Base-by-base conservation (phyloP, 371 early-diverging fungal species). In the Homolaphlyctis polyrhiza region DNA sequence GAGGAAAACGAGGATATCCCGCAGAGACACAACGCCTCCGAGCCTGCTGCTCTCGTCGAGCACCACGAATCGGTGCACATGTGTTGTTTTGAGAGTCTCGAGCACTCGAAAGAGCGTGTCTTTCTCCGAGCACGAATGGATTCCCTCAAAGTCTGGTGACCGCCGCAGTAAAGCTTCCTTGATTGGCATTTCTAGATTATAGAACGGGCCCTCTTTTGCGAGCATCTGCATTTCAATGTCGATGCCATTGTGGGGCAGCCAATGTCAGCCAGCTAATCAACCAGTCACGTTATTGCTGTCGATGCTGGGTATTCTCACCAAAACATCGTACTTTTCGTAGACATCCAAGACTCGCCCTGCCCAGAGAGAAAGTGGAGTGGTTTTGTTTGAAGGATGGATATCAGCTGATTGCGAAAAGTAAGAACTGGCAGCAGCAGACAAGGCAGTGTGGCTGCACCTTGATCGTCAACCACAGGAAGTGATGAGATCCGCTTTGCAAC, bases 281-380 rank as follows among this genome's bases (percentile, higher is more conserved):
- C n/a, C n/a, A n/a, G n/a, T n/a, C n/a, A n/a, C n/a, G n/a, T n/a
- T n/a, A n/a, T n/a, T n/a, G n/a, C n/a, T n/a, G n/a, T n/a, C n/a
- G n/a, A n/a, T n/a, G n/a, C n/a, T n/a, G n/a, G n/a, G n/a, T n/a
- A 62, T n/a, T 34, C 79, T 64, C 84, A 94, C 90, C 86, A 95
- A 87, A 32, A 95, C 91, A 78, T 97, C 97, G 23, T 91, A 90
- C 34, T 93, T 90, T 70, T 94, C 95, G 73, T 93, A 96, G 45
- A 95, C 95, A 70, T 97, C 94, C 35, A 96, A 65, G 13, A 97
- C 90, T 0, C 52, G 52, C 8, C n/a, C n/a, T n/a, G n/a, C n/a
- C n/a, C n/a, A n/a, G n/a, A n/a, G n/a, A n/a, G n/a, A 27, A 33
- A 27, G n/a, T n/a, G n/a, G n/a, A n/a, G n/a, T n/a, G n/a, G n/a